Evolutionary conservation across 2,329 filamentous ascomycete genomes (phyloP), one percentile per base, ranked within the genome.

Genomic region (Dactylellina drechsleri): DNA sequence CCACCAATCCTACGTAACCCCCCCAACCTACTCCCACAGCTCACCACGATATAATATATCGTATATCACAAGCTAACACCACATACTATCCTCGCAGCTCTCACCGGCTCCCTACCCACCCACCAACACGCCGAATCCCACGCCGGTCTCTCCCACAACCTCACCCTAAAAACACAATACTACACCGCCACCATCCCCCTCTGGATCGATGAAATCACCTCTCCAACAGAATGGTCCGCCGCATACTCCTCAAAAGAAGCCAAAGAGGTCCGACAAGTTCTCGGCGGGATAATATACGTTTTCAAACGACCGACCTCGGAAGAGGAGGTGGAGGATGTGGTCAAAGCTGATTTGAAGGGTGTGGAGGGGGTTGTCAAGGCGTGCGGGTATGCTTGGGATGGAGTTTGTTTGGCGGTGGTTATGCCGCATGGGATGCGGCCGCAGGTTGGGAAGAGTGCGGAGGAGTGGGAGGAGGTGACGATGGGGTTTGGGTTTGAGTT

Each of bases 371-470:
- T 90, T 6, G 81, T 90, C 26, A 78, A 81, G 18, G 82, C 86
- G 10, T 88, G 87, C 2, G 87, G 87, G 62, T 87, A 85, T 83
- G 83, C 83, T 1, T 91, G 89, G 89, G 89, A 90, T 67, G 89
- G 89, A 0, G 87, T 90, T 0, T 83, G 84, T 15, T 78, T 91
- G 12, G 89, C 85, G 1, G 82, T 91, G 0, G 87, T 86, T 0
- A 84, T 90, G 31, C 76, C 78, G 23, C 71, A 77, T 85, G 83
- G 20, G 31, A 81, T 82, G 49, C 77, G 73, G 57, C 83, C 80
- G 78, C 82, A 83, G 31, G 78, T 81, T 41, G 79, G 72, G 41
- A 82, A 81, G 82, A 80, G 82, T 31, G 82, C 78, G 43, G 82
- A 80, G 62, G 83, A 83, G 49, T 88, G 87, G 78, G 84, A 76